phyloP scores from a whole-genome alignment of 495 filamentous ascomycete species.

The Daldinia caldariorum region DNA sequence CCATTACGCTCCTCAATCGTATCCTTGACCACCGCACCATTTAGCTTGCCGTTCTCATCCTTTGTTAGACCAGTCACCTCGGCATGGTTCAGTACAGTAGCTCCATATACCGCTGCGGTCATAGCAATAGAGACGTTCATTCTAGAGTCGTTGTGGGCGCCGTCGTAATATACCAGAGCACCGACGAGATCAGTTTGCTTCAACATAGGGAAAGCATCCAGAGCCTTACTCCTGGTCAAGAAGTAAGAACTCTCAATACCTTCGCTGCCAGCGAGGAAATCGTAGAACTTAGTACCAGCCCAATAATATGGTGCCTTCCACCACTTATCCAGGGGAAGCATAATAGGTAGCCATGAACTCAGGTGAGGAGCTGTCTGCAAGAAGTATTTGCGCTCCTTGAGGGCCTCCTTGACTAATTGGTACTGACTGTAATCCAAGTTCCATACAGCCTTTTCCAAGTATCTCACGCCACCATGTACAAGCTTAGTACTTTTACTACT shows the following conservation, averaged over 20 bases:
- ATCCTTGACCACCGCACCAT: slow-evolving; percentile 82
- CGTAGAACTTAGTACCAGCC: slow-evolving; percentile 94
- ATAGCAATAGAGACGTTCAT: slow-evolving; percentile 98
- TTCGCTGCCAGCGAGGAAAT: slow-evolving; percentile 92
- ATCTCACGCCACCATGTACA: slow-evolving; percentile 95
- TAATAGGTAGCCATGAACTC: slow-evolving; percentile 94
- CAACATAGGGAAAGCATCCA: slow-evolving; percentile 98
- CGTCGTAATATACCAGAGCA: slow-evolving; percentile 97
- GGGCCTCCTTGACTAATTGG: slow-evolving; percentile 88
- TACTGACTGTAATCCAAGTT: slow-evolving; percentile 98
- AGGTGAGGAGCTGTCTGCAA: slow-evolving; percentile 95
- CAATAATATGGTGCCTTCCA: slow-evolving; percentile 99
- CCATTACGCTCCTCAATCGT: slow-evolving; percentile 67
- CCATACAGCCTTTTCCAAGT: slow-evolving; percentile 96
- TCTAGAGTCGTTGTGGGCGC: slow-evolving; percentile 96
- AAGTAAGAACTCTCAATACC: slow-evolving; percentile 99
- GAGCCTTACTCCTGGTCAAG: slow-evolving; percentile 89
- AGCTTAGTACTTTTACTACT: slow-evolving; percentile 98
- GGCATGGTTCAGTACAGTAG: slow-evolving; percentile 91
- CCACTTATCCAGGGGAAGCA: slow-evolving; percentile 95
- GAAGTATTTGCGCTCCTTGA: slow-evolving; percentile 96
- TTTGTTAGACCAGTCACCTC: slow-evolving; percentile 89
- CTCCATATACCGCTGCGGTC: slow-evolving; percentile 93
- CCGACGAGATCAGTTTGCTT: slow-evolving; percentile 86
- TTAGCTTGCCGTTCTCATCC: slow-evolving; percentile 78